These are phyloP conservation scores for Chrysochromulina tobinii DNA, from an alignment of 78 protist genomes.

Conservation along the genomic window DNA sequence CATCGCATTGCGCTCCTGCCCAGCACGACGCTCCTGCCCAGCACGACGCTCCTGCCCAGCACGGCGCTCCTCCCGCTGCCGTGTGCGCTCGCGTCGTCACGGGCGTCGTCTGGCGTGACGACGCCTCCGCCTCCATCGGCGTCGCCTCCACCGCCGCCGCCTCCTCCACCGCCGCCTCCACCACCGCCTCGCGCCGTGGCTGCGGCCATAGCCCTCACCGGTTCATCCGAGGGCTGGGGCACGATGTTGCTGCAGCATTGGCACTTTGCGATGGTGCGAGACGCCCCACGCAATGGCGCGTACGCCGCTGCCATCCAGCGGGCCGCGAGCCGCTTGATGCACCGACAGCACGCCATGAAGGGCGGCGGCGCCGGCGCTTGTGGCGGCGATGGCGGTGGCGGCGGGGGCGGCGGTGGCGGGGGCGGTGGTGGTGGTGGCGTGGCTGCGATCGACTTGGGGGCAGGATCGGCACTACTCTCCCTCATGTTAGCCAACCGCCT, in stretches of 20 bases:
- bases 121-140: too few species aligned
- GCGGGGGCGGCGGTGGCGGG: too few species aligned
- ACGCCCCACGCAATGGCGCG: neutral
- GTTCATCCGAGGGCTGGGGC: neutral
- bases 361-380: too few species aligned
- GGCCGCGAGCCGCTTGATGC: neutral
- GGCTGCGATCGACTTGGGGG: neutral
- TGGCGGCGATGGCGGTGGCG: too few species aligned
- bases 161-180: too few species aligned
- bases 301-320: neutral
- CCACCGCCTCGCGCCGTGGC: neutral
- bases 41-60: too few species aligned
- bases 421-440: too few species aligned
- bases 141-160: neutral
- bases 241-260: neutral
- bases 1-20: neutral
- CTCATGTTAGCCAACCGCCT: neutral
- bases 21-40: too few species aligned
- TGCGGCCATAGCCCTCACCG: neutral
- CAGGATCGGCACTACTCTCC: neutral
- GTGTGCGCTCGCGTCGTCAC: too few species aligned
- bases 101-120: too few species aligned
- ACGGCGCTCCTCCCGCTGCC: too few species aligned
- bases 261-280: slow-evolving; percentile 14
- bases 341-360: neutral